Conservation (phyloP, 306 rosid genomes). For the Boehmeria nivea region DNA sequence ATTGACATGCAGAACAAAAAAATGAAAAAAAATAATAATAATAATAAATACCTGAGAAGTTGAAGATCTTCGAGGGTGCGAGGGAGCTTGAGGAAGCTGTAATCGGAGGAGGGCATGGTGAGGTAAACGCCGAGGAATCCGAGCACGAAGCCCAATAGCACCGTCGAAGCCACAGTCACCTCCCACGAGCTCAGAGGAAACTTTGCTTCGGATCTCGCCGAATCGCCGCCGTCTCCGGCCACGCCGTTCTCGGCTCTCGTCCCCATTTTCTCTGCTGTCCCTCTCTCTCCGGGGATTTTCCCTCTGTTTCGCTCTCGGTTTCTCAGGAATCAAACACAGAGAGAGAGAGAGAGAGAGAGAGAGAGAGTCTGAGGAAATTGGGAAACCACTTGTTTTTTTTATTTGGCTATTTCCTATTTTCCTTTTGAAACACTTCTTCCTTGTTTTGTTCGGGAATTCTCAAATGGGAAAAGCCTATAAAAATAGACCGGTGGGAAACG, state of each 20-base stretch:
- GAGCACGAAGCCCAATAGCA: slow-evolving; percentile 42
- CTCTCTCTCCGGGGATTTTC: slow-evolving; percentile 11
- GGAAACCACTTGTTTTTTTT: neutral
- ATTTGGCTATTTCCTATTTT: slow-evolving; percentile 1
- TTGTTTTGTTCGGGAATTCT: neutral
- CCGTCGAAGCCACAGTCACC: slow-evolving; percentile 53
- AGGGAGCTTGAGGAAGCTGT: slow-evolving; percentile 95
- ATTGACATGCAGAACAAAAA: neutral
- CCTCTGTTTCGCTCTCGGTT: neutral
- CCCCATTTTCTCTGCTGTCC: slow-evolving; percentile 7
- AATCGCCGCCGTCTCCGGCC: slow-evolving; percentile 17
- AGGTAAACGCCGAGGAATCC: slow-evolving; percentile 67
- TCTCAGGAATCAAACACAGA: slow-evolving; percentile 19
- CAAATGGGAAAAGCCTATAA: too few relatives aligned
- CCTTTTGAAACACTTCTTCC: slow-evolving; percentile 19
- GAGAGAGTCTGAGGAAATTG: too few relatives aligned
- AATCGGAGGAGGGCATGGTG: slow-evolving; percentile 90
- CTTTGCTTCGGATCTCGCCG: slow-evolving; percentile 16
- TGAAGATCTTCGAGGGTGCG: slow-evolving; percentile 79
- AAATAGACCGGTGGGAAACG: too few relatives aligned
- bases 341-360: neutral
- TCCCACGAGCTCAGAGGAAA: slow-evolving; percentile 66
- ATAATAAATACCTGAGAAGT: slow-evolving; percentile 52
- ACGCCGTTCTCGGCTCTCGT: slow-evolving; percentile 22
- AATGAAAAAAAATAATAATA: neutral